Evolutionary conservation across 441 rosid species (phyloP).

Genomic region (Croton setiger): DNA sequence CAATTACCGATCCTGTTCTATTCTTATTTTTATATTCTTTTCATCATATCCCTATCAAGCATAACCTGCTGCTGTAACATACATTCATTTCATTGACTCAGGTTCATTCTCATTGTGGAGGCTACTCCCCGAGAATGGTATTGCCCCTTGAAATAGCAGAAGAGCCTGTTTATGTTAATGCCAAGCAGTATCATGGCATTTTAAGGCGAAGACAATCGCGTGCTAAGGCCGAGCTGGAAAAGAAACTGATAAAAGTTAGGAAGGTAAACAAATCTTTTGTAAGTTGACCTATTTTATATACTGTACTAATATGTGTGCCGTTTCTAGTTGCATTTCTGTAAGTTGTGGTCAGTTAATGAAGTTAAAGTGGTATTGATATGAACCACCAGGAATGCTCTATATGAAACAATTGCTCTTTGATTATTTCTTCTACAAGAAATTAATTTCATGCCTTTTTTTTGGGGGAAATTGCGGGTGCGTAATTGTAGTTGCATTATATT

Average conservation of each 20-base stretch:
- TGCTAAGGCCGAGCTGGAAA: conserved; percentile 77
- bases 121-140: conserved; percentile 63
- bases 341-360: background rate
- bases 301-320: background rate
- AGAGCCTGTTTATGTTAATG: conserved; percentile 88
- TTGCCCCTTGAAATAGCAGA: conserved; percentile 69
- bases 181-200: conserved; percentile 80
- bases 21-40: background rate
- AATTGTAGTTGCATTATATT: background rate
- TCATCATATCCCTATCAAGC: background rate
- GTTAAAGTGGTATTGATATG: background rate
- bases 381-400: background rate
- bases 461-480: background rate
- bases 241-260: conserved; percentile 56
- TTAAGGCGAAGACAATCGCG: conserved; percentile 81
- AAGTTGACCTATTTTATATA: background rate
- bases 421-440: background rate
- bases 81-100: conserved; percentile 16
- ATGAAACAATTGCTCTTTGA: background rate
- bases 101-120: conserved; percentile 40
- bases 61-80: background rate
- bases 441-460: background rate
- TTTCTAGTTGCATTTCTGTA: background rate
- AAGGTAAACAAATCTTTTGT: conserved; percentile 36
- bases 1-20: background rate